Conservation (phyloP, 2,329 filamentous ascomycete genomes). For the Seiridium unicorne region DNA sequence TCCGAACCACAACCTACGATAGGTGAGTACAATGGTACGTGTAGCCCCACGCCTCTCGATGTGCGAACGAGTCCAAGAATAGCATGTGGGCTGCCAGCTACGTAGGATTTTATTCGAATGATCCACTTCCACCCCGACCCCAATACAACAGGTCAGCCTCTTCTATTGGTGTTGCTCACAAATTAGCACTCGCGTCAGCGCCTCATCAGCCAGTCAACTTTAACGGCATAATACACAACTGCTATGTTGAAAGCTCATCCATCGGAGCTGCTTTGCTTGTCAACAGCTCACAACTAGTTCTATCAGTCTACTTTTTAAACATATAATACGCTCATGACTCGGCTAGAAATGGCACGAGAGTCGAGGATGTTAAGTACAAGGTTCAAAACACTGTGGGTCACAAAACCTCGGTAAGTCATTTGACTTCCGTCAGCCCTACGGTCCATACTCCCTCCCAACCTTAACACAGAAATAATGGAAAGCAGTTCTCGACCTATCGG, state of each 20-base stretch:
- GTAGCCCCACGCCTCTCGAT: too few relatives aligned
- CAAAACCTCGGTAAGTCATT: not conserved
- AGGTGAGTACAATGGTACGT: too few relatives aligned
- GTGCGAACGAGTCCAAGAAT: too few relatives aligned
- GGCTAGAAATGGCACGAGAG: not conserved
- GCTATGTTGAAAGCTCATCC: not conserved
- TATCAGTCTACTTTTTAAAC: not conserved
- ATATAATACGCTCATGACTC: not conserved
- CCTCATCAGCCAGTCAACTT: too few relatives aligned
- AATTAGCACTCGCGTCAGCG: too few relatives aligned
- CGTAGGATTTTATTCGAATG: too few relatives aligned
- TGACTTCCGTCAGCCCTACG: not conserved
- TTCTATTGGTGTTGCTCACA: too few relatives aligned
- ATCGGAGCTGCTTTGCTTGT: not conserved
- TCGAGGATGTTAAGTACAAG: not conserved
- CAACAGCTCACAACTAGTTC: not conserved
- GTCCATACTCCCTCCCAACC: not conserved
- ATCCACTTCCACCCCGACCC: too few relatives aligned
- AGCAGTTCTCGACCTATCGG: not conserved
- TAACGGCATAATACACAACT: not conserved
- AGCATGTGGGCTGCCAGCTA: too few relatives aligned
- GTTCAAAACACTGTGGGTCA: not conserved
- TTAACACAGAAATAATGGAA: not conserved
- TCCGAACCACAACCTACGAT: too few relatives aligned
- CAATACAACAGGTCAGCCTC: too few relatives aligned